Evolutionary conservation across 2,329 filamentous ascomycete genomes (phyloP).

Genomic region (Clarireedia paspali): DNA sequence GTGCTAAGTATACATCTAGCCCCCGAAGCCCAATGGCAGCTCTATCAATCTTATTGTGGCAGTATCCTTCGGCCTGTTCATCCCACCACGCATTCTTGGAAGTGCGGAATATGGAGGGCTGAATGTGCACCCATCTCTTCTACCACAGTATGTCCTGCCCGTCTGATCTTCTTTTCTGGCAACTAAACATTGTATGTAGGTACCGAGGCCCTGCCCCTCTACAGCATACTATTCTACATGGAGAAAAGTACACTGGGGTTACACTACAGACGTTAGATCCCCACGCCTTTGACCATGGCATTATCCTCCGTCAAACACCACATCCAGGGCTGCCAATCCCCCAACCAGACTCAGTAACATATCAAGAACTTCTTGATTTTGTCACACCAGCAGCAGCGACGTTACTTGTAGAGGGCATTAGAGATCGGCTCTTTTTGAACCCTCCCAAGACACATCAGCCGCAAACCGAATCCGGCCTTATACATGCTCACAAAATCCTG

Average conservation of each 20-base stretch:
- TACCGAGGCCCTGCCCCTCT: conserved; percentile 82
- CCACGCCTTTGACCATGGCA: conserved; percentile 68
- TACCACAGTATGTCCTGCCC: conserved; percentile 59
- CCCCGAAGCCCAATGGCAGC: conserved; percentile 39
- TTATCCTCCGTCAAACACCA: conserved; percentile 64
- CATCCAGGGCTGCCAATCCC: conserved; percentile 35
- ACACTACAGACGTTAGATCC: conserved; percentile 82
- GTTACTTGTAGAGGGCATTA: conserved; percentile 62
- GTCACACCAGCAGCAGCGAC: conserved; percentile 59
- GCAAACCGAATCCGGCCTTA: conserved; percentile 24
- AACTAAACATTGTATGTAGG: conserved; percentile 33
- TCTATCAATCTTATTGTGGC: conserved; percentile 74
- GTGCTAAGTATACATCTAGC: conserved; percentile 31
- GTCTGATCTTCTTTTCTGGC: neutral
- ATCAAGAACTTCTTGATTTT: conserved; percentile 41
- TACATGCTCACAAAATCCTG: conserved; percentile 66
- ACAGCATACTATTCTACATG: conserved; percentile 69
- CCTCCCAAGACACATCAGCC: conserved; percentile 38
- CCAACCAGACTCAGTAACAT: conserved; percentile 38
- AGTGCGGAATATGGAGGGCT: conserved; percentile 73
- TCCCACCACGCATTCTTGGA: conserved; percentile 68
- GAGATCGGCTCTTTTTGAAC: conserved; percentile 54
- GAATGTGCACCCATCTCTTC: conserved; percentile 86
- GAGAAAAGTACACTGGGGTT: conserved; percentile 58
- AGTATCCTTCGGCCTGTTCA: conserved; percentile 88